phyloP scores from a whole-genome alignment of 1,139 yeast genomes.

The Blastobotrys ciferrii region DNA sequence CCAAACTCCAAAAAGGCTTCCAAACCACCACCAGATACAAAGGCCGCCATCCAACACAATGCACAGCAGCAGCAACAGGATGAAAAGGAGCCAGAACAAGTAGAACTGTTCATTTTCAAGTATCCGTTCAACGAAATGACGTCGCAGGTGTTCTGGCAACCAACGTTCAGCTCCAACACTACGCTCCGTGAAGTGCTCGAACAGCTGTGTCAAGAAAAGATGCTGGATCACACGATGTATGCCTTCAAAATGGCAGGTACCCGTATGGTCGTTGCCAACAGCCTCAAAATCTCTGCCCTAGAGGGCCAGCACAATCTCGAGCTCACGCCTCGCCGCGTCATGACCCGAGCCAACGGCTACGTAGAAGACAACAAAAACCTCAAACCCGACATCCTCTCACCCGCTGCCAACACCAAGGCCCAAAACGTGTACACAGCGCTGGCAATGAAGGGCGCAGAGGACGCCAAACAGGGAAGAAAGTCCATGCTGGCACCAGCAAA shows the following conservation, averaged over 20 bases:
- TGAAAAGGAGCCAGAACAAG: conserved; percentile 16
- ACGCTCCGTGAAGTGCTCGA: conserved; percentile 31
- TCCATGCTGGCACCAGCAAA: conserved; percentile 6
- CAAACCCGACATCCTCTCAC: neutral
- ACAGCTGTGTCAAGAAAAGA: conserved; percentile 35
- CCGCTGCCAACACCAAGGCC: conserved; percentile 3
- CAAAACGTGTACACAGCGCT: conserved; percentile 19
- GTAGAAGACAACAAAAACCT: conserved; percentile 12
- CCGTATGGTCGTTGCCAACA: conserved; percentile 20
- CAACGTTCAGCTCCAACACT: conserved; percentile 24
- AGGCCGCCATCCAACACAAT: neutral
- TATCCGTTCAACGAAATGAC: conserved; percentile 38
- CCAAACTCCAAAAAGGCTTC: conserved; percentile 29
- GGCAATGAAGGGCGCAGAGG: conserved; percentile 22
- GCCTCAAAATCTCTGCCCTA: conserved; percentile 22
- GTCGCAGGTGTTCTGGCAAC: conserved; percentile 34
- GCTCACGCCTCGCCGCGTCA: conserved; percentile 33
- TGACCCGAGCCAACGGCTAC: conserved; percentile 32
- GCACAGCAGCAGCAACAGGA: conserved; percentile 9
- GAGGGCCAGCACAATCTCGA: conserved; percentile 30
- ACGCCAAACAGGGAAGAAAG: conserved; percentile 15
- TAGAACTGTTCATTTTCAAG: conserved; percentile 30
- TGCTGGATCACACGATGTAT: conserved; percentile 36
- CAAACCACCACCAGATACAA: neutral
- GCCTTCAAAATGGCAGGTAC: conserved; percentile 38